Base-by-base conservation (phyloP, 2,329 filamentous ascomycete genomes). In the Penicillium janthinellum region DNA sequence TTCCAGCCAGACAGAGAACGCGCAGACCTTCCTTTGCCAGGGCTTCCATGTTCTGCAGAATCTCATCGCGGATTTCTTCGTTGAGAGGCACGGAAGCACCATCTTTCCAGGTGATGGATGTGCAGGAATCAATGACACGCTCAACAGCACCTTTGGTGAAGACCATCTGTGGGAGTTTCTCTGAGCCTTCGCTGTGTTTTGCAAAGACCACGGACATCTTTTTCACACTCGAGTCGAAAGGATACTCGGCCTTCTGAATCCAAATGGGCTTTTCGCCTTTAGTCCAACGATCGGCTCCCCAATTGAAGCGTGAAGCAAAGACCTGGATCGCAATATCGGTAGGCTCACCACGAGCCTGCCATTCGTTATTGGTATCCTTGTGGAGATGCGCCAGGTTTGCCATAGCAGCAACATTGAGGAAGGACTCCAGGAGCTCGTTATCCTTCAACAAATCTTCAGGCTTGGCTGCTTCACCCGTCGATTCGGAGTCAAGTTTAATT, bases 251-350 rank as follows among this genome's bases (percentile, higher is more conserved):
- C 25, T 87, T 76, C 64, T 88, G 80, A 20, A 76, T 78, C 85
- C 85, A 88, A 31, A 78, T 67, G 0, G 83, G 77, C 4, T 75
- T 75, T 1, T 83, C 78, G 2, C 81, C 83, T 12, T 78, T 77
- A 0, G 81, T 82, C 64, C 84, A 82, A 8, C 78, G 77, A 15
- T 81, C 77, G 8, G 84, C 81, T 61, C 87, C 86, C 81, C 85
- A 86, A 57, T 85, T 78, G 70, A 91, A 91, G 12, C 89, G 85
- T 44, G 83, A 85, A 8, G 88, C 87, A 69, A 91, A 90, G 0
- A 91, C 89, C 66, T 91, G 88, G 48, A 91, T 89, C 1, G 89
- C 88, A 61, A 91, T 89, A 66, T 91, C 89, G 1, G 88, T 90
- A 0, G 87, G 86, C 64, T 89, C 87, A 44, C 87, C 88, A 50